These are phyloP conservation scores for Trichoderma breve DNA, from an alignment of 2,329 filamentous ascomycete genomes.

Conservation along the genomic window DNA sequence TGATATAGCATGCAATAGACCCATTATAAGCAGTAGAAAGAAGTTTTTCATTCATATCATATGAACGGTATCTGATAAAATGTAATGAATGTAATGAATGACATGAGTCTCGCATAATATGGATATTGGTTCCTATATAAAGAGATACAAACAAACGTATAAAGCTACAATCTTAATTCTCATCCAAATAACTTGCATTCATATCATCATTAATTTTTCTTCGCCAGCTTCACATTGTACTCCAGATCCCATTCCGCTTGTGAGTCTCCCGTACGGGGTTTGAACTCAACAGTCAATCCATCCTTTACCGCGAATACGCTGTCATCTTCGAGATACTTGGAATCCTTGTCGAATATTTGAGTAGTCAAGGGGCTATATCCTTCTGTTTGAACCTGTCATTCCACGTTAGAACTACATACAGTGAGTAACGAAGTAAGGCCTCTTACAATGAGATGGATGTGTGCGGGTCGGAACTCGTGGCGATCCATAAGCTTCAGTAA, in stretches of 20 bases:
- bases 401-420: neutral
- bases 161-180: neutral
- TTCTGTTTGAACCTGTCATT: constrained; percentile 43
- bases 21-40: neutral
- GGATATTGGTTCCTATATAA: neutral
- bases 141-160: neutral
- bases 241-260: constrained; percentile 58
- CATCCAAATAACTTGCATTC: neutral
- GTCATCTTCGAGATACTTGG: constrained; percentile 57
- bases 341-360: constrained; percentile 71
- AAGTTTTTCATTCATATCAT: neutral
- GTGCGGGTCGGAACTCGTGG: constrained; percentile 56
- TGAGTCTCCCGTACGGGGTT: constrained; percentile 34
- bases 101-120: neutral
- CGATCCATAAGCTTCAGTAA: constrained; percentile 55
- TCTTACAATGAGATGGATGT: constrained; percentile 58
- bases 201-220: neutral
- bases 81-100: neutral
- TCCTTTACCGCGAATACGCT: constrained; percentile 56
- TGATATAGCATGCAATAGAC: neutral
- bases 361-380: constrained; percentile 66
- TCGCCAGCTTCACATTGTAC: constrained; percentile 56
- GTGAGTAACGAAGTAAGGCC: neutral
- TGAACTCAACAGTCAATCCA: constrained; percentile 46
- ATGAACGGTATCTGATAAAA: neutral